Evolutionary conservation across 2,329 filamentous ascomycete genomes (phyloP).

Genomic region (Claviceps humidiphila): DNA sequence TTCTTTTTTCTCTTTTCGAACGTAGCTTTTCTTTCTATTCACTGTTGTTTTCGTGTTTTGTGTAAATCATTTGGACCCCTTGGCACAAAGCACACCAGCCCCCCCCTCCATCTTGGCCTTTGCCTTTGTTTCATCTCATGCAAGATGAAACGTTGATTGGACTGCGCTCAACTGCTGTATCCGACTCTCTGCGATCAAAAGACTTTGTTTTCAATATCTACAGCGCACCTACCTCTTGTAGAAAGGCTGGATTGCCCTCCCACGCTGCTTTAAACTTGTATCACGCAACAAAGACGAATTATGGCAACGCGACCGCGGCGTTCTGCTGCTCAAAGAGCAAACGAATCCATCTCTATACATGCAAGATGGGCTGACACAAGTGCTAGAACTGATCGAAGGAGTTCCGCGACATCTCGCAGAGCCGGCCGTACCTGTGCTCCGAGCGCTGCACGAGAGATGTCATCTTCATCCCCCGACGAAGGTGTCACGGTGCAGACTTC

Average conservation of each 20-base stretch:
- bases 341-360: constrained; percentile 29
- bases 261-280: not conserved
- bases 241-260: not conserved
- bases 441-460: constrained; percentile 29
- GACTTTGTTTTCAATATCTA: no score
- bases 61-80: not conserved
- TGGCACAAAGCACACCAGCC: not conserved
- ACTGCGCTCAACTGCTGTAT: not conserved
- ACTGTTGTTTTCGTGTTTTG: not conserved
- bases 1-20: not conserved
- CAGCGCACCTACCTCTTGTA: not conserved
- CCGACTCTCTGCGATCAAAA: not conserved
- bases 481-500: constrained; percentile 38
- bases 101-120: not conserved
- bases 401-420: constrained; percentile 39
- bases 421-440: constrained; percentile 32
- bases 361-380: constrained; percentile 27
- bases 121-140: not conserved
- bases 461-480: constrained; percentile 35
- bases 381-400: constrained; percentile 19
- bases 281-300: constrained; percentile 1
- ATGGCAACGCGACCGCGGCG: constrained; percentile 37
- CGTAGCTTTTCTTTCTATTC: not conserved
- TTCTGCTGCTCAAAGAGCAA: constrained; percentile 29
- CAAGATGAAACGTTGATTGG: not conserved